Percentiles rank a stretch among this genome's conserved stretches.
Evolutionary conservation across 192 early-diverging fungal species (phyloP).

Genomic region (Diversispora eburnea): DNA sequence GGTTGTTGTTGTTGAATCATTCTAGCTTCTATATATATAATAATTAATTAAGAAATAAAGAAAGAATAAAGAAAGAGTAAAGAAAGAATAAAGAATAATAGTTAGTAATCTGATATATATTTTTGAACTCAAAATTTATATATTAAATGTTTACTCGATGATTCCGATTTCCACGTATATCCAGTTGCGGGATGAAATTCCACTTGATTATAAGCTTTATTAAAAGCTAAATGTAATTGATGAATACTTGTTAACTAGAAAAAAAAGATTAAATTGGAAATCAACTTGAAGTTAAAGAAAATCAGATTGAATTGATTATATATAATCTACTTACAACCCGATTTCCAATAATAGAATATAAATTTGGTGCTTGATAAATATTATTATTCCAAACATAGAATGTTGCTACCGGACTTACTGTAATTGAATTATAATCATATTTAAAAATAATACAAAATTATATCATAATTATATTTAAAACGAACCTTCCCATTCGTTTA

Average conservation of each 20-base stretch:
- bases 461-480: no score
- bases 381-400: conserved; percentile 72
- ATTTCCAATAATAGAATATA: conserved; percentile 66
- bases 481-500: conserved; percentile 54
- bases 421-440: not conserved
- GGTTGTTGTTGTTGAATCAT: conserved; percentile 17
- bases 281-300: not conserved
- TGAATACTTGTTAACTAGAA: conserved; percentile 48
- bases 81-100: not conserved
- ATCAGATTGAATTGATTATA: not conserved
- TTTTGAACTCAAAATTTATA: not conserved
- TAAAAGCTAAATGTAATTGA: conserved; percentile 55
- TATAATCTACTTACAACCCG: conserved; percentile 51
- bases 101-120: not conserved
- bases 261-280: not conserved
- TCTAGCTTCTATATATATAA: not conserved
- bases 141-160: not conserved
- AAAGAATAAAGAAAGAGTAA: not conserved
- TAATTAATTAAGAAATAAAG: not conserved
- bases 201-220: conserved; percentile 47
- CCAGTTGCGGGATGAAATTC: conserved; percentile 59
- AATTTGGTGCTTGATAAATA: conserved; percentile 68
- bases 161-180: conserved; percentile 48
- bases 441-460: no score
- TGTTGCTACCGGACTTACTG: conserved; percentile 54